Conservation (phyloP, 1,284 basidiomycete species). For the Malassezia slooffiae region DNA sequence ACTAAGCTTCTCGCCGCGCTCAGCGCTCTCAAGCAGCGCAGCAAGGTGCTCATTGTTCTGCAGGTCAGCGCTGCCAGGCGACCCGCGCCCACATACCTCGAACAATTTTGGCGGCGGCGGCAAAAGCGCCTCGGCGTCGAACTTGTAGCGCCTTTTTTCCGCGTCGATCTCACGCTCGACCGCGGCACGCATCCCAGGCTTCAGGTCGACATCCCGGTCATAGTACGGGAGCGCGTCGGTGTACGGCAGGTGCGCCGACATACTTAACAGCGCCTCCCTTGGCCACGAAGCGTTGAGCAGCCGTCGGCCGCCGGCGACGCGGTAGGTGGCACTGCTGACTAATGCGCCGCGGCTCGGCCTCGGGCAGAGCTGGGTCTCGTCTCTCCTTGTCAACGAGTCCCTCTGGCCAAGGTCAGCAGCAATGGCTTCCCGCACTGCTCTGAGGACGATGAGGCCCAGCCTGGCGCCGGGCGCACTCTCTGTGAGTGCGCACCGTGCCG, state of each 20-base stretch:
- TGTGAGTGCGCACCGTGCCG: not conserved
- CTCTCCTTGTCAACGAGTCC: too few relatives aligned
- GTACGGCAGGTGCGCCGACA: constrained; percentile 13
- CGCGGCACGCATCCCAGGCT: constrained; percentile 59
- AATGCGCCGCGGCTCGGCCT: too few relatives aligned
- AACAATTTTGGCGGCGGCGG: constrained; percentile 62
- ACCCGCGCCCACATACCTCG: not conserved
- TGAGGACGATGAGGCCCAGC: constrained; percentile 10
- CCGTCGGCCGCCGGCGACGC: too few relatives aligned
- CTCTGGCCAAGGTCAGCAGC: too few relatives aligned
- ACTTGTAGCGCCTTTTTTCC: constrained; percentile 53
- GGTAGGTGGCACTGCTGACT: too few relatives aligned
- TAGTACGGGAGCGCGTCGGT: constrained; percentile 81
- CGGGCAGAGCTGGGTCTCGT: too few relatives aligned
- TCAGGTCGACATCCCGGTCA: constrained; percentile 75
- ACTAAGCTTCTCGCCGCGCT: constrained; percentile 54
- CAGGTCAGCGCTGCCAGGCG: too few relatives aligned
- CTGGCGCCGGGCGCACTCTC: not conserved
- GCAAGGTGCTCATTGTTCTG: constrained; percentile 4
- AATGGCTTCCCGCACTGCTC: constrained; percentile 14
- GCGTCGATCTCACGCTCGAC: constrained; percentile 63
- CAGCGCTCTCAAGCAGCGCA: constrained; percentile 34
- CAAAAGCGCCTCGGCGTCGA: constrained; percentile 58
- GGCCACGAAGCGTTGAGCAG: too few relatives aligned
- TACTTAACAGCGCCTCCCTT: too few relatives aligned